phyloP scores from a whole-genome alignment of 2,329 filamentous ascomycete genomes.

The Metarhizium robertsii region DNA sequence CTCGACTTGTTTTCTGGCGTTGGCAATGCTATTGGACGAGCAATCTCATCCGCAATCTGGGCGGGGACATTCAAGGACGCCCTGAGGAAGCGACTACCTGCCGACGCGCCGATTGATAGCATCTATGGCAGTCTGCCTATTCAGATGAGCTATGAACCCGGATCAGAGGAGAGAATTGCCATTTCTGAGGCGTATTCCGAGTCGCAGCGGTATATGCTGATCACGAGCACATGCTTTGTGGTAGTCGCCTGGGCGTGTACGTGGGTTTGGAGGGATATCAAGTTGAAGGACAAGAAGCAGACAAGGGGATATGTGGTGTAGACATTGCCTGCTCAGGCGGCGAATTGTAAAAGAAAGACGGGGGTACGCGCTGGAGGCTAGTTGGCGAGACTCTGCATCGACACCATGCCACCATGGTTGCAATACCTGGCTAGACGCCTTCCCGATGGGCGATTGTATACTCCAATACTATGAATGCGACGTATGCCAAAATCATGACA shows the following conservation, averaged over 20 bases:
- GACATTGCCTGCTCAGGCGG: too few relatives aligned
- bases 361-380: too few relatives aligned
- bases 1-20: conserved; percentile 47
- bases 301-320: too few relatives aligned
- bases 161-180: neutral
- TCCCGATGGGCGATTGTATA: neutral
- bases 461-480: neutral
- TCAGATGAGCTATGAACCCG: conserved; percentile 39
- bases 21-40: conserved; percentile 50
- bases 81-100: conserved; percentile 39
- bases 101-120: conserved; percentile 12
- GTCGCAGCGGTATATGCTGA: conserved; percentile 3
- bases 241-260: neutral
- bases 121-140: conserved; percentile 40
- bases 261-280: conserved; percentile 1
- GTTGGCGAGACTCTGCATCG: too few relatives aligned
- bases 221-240: neutral
- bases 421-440: neutral
- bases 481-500: neutral
- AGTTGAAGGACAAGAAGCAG: neutral
- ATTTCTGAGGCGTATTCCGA: conserved; percentile 2
- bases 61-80: conserved; percentile 45
- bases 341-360: too few relatives aligned
- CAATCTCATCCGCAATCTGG: conserved; percentile 57
- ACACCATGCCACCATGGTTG: too few relatives aligned